Base-by-base conservation (phyloP, 495 filamentous ascomycete genomes). In the Apodospora peruviana region DNA sequence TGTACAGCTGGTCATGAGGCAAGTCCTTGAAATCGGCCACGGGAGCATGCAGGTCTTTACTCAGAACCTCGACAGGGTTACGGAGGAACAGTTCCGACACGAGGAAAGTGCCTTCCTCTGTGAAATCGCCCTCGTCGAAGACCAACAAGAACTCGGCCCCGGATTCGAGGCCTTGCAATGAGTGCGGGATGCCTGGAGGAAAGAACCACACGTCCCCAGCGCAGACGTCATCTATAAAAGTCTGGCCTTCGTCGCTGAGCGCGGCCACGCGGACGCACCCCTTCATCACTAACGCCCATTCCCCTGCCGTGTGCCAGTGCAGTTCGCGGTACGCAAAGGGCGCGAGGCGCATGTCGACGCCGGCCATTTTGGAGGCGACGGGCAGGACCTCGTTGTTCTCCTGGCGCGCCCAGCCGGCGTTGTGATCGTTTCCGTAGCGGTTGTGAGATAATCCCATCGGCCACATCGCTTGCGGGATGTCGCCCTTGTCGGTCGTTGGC, bases 331-430 rank as follows among this genome's bases (percentile, higher is more conserved):
- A 87, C 0, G 74, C 82, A 34, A 76, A 67, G 2, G 81, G 76
- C 39, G 78, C 79, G 3, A 90, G 77, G 22, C 84, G 76, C 86
- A 90, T 90, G 55, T 90, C 79, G 1, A 90, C 86, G 42, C 86
- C 86, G 1, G 86, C 84, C 80, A 90, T 85, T 43, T 73, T 73
- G 8, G 66, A 81, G 12, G 84, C 82, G 24, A 68, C 71, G 0
- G 86, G 85, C 52, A 89, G 72, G 16, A 85, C 76, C 9, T 71
- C 65, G 2, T 68, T 61, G 47, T 86, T 85, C 61, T 88, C 75
- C 58, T 88, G 82, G 7, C 86, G 69, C 18, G 85, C 82, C 82
- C 81, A 90, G 1, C 86, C 86, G 5, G 82, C 73, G 39, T 64
- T 65, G 20, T 74, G 68, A 14, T 61, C 58, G 2, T 73, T 65